Base-by-base conservation (phyloP, 331 rosid species). In the Malus hybrid region DNA sequence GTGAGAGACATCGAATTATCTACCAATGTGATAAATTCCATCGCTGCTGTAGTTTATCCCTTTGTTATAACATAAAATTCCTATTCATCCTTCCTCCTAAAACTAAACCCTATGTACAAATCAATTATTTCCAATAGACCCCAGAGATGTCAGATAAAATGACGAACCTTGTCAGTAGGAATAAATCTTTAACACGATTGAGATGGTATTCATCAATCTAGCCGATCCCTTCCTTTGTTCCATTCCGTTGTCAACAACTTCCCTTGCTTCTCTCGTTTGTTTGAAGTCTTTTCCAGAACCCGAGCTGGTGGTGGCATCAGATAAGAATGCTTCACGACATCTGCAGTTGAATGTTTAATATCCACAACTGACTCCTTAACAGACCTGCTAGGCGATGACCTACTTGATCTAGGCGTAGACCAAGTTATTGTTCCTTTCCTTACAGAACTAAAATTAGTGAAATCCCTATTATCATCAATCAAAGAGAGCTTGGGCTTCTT, bases 241-340 rank as follows among this genome's bases (percentile, higher is more conserved):
- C 99, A 91, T 67, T 86, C 97, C 85, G 77, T 84, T 42, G 86
- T 80, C 80, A 87, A 80, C 22, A 83, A 70, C 78, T 92, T 92
- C 79, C 97, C 85, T 0, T 59, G 78, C 76, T 85, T 93, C 74
- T 80, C 93, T 70, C 75, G 92, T 31, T 86, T 77, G 36, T 77
- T 85, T 72, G 87, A 66, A 56, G 85, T 82, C 86, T 90, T 90
- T 12, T 80, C 87, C 27, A 67, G 80, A 73, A 79, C 81, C 77
- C 88, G 82, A 50, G 81, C 67, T 73, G 93, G 93, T 8, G 97
- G 99, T 31, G 97, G 97, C 97, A 92, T 87, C 90, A 81, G 80
- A 69, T 73, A 80, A 39, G 93, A 83, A 75, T 84, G 98, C 84
- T 85, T 93, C 18, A 65, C 34, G 32, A 44, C 36, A 80, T 84